Conservation (phyloP, 2,329 filamentous ascomycete species). For the Monosporascus sp. region DNA sequence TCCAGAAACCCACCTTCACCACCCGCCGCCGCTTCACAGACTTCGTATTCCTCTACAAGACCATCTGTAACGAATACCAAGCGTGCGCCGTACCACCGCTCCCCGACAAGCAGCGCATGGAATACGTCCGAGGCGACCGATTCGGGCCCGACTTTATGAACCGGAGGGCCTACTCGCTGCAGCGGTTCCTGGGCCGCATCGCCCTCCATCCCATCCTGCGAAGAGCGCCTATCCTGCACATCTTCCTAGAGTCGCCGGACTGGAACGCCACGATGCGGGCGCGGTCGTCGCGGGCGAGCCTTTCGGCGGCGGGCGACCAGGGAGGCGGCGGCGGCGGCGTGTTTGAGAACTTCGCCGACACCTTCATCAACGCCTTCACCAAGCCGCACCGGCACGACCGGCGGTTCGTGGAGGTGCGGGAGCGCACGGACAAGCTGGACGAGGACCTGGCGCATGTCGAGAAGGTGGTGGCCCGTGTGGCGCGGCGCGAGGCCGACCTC, state of each 20-base stretch:
- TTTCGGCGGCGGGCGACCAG: slow-evolving; percentile 33
- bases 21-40: slow-evolving; percentile 94
- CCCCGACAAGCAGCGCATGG: slow-evolving; percentile 98
- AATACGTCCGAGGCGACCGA: slow-evolving; percentile 92
- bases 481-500: slow-evolving; percentile 79
- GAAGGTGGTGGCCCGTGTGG: slow-evolving; percentile 90
- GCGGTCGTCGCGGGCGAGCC: slow-evolving; percentile 61
- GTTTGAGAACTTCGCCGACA: slow-evolving; percentile 93
- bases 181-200: slow-evolving; percentile 83
- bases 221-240: slow-evolving; percentile 73
- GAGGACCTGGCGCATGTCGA: slow-evolving; percentile 90
- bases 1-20: slow-evolving; percentile 72
- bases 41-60: slow-evolving; percentile 94
- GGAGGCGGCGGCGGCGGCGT: slow-evolving; percentile 55
- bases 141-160: slow-evolving; percentile 91
- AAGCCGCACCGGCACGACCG: slow-evolving; percentile 95
- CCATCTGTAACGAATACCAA: slow-evolving; percentile 79
- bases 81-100: slow-evolving; percentile 90
- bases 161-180: slow-evolving; percentile 80
- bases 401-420: slow-evolving; percentile 88
- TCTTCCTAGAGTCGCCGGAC: slow-evolving; percentile 86
- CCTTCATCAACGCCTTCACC: slow-evolving; percentile 93
- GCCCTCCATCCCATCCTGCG: slow-evolving; percentile 85
- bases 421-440: slow-evolving; percentile 88
- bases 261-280: slow-evolving; percentile 96